Conservation (phyloP, 1,139 yeast genomes). For the Blastobotrys elegans region DNA sequence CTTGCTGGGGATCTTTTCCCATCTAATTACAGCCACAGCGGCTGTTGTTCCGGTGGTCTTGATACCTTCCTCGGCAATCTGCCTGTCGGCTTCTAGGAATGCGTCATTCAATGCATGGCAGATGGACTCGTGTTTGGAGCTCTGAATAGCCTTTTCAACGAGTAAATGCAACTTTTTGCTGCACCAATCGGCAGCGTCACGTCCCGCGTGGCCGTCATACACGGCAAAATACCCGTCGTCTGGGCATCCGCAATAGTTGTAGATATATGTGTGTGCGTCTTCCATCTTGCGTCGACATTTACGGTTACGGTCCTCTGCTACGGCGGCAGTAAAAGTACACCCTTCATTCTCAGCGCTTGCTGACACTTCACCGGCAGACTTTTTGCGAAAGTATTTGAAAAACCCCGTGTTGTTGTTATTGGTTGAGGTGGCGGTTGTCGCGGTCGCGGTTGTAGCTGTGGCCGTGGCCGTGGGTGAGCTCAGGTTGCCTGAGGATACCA, state of each 20-base stretch:
- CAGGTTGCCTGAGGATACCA: background rate
- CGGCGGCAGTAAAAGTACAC: constrained; percentile 58
- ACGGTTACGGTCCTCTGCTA: constrained; percentile 79
- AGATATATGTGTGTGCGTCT: constrained; percentile 91
- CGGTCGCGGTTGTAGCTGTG: too few species aligned
- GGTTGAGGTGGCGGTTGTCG: too few species aligned
- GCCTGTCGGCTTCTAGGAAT: constrained; percentile 69
- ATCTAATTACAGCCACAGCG: constrained; percentile 83
- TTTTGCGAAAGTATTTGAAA: constrained; percentile 17
- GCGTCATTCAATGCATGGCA: constrained; percentile 36
- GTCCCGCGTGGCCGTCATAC: constrained; percentile 98
- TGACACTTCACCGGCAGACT: background rate
- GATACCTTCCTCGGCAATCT: constrained; percentile 52
- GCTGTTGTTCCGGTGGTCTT: constrained; percentile 90
- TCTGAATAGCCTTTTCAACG: constrained; percentile 48
- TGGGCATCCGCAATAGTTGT: constrained; percentile 79
- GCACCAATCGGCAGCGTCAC: constrained; percentile 92
- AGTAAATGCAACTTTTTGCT: constrained; percentile 77
- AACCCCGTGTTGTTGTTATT: background rate
- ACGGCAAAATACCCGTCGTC: constrained; percentile 97
- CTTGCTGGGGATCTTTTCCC: constrained; percentile 66
- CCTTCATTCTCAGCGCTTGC: constrained; percentile 11
- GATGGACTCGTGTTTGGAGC: constrained; percentile 24
- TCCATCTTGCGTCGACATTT: constrained; percentile 90
- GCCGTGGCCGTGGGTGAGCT: background rate